Conservation (phyloP, 1,139 yeast genomes). For the Suhomyces atakaporum region DNA sequence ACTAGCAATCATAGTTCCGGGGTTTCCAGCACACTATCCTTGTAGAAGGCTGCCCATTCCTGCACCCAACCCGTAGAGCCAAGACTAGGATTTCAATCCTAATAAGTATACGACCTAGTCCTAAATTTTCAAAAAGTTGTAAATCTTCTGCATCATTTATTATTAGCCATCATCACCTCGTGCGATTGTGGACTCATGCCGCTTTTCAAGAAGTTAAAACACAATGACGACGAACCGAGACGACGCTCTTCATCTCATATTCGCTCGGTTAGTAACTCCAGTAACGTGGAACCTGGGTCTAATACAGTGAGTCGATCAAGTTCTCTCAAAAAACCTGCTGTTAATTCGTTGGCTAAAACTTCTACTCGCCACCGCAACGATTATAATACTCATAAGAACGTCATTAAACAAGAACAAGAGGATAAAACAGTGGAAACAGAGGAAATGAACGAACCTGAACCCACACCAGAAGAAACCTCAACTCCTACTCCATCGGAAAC, state of each 20-base stretch:
- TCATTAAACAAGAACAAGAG: slow-evolving; percentile 8
- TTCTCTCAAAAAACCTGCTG: slow-evolving; percentile 8
- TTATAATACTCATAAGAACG: slow-evolving; percentile 7
- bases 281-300: slow-evolving; percentile 4
- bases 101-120: no score
- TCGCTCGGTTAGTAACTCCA: slow-evolving; percentile 9
- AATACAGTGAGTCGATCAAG: slow-evolving; percentile 9
- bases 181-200: no score
- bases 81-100: no score
- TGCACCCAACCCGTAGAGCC: no score
- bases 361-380: slow-evolving; percentile 5
- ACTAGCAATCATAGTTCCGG: no score
- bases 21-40: no score
- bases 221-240: slow-evolving; percentile 4
- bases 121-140: no score
- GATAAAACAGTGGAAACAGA: slow-evolving; percentile 12
- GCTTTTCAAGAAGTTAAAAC: slow-evolving; percentile 7
- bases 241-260: slow-evolving; percentile 3
- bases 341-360: slow-evolving; percentile 6
- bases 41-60: no score
- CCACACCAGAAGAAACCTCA: slow-evolving; percentile 5
- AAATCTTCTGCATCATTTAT: no score
- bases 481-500: no score
- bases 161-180: no score
- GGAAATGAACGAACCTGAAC: slow-evolving; percentile 8